phyloP scores from a whole-genome alignment of 345 rosid species.

The Pistacia vera region DNA sequence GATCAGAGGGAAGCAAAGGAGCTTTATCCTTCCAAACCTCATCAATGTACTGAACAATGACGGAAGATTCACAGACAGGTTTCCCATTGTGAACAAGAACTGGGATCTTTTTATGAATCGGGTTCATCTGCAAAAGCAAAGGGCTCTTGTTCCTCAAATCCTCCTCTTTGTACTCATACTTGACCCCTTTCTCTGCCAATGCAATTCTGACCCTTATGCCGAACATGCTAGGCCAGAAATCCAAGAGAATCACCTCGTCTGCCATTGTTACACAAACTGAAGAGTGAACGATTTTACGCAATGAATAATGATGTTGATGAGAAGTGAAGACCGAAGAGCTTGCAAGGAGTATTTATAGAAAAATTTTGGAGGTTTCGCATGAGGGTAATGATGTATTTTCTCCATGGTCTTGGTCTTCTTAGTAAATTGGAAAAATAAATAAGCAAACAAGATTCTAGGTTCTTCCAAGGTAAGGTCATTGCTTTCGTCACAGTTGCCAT shows the following conservation, averaged over 20 bases:
- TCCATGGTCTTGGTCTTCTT: no score
- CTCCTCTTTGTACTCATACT: constrained; percentile 18
- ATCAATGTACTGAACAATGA: constrained; percentile 19
- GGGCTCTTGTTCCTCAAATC: constrained; percentile 13
- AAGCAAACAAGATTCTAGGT: no score
- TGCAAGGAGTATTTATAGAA: no score
- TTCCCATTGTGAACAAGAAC: constrained; percentile 13
- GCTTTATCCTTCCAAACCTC: constrained; percentile 13
- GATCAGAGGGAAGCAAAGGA: constrained; percentile 17
- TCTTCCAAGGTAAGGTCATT: no score
- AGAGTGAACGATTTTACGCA: not conserved
- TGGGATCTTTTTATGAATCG: constrained; percentile 14
- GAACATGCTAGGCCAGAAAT: constrained; percentile 18
- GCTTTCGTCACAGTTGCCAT: no score
- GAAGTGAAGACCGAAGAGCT: not conserved
- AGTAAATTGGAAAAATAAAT: no score
- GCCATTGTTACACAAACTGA: not conserved
- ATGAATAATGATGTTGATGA: no score
- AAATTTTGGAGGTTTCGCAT: no score
- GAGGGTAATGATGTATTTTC: no score
- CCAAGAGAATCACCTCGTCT: not conserved
- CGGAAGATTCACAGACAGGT: constrained; percentile 16
- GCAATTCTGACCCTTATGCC: constrained; percentile 15
- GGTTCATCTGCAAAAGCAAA: constrained; percentile 19
- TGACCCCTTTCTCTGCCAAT: constrained; percentile 14